These are phyloP conservation scores for Suhomyces pyralidae DNA, from an alignment of 805 yeast genomes.

Conservation along the genomic window DNA sequence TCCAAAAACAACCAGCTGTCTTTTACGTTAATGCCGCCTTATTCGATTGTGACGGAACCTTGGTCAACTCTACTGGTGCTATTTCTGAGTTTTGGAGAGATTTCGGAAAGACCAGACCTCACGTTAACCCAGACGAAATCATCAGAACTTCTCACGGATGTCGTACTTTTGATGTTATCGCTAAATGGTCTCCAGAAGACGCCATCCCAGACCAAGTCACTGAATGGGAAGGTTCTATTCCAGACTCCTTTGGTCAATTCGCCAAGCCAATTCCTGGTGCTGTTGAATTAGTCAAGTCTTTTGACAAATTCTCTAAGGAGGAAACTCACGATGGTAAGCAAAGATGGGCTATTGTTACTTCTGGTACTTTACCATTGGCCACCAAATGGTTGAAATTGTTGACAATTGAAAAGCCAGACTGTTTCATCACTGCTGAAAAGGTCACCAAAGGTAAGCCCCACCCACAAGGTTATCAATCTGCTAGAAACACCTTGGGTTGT, in stretches of 20 bases:
- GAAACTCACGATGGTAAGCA: constrained; percentile 41
- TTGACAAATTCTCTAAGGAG: constrained; percentile 47
- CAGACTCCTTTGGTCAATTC: constrained; percentile 65
- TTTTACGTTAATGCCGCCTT: constrained; percentile 48
- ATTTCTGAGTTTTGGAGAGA: constrained; percentile 82
- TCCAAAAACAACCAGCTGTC: constrained; percentile 40
- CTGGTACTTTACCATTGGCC: constrained; percentile 77
- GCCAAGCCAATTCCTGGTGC: constrained; percentile 80
- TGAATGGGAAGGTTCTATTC: constrained; percentile 65
- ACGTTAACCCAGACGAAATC: constrained; percentile 66
- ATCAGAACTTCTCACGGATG: constrained; percentile 78
- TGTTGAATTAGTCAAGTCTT: constrained; percentile 53
- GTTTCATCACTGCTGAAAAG: constrained; percentile 79
- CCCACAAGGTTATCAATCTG: constrained; percentile 76
- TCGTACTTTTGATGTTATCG: constrained; percentile 76
- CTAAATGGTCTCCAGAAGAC: constrained; percentile 70
- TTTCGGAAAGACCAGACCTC: constrained; percentile 63
- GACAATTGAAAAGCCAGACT: constrained; percentile 58
- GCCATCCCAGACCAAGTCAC: constrained; percentile 65
- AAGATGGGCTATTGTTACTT: constrained; percentile 86
- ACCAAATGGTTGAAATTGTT: constrained; percentile 73
- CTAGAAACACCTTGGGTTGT: constrained; percentile 47
- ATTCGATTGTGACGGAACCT: constrained; percentile 86
- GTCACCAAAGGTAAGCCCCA: constrained; percentile 81
- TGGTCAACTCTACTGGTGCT: constrained; percentile 79